Base-by-base conservation (phyloP, 2,329 filamentous ascomycete genomes). In the Phoma sp. region DNA sequence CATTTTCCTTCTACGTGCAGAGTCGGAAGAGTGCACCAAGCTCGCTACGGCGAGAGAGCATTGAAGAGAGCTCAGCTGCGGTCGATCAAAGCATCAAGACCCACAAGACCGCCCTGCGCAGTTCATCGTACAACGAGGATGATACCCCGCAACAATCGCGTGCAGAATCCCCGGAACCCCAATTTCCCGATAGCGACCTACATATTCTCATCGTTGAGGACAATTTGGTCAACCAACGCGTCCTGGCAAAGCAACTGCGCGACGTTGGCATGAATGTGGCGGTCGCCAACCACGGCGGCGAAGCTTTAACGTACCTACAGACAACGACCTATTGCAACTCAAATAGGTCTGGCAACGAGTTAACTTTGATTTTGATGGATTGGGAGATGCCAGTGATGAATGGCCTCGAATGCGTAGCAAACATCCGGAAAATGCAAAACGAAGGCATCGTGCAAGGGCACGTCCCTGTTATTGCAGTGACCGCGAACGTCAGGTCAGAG, bases 161-260 rank as follows among this genome's bases (percentile, higher is more conserved):
- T 5, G 32, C 40, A n/a, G 20, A 33, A 1, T 43, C 23, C 3
- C 38, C 20, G 5, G n/a, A 40, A 50, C 47, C 4, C n/a, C n/a
- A n/a, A n/a, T 38, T 62, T 6, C 28, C 56, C 7, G 36, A 51
- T 15, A 46, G 36, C 2, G 48, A 61, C 0, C 47, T 71, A 1
- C 54, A 71, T 34, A 54, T 74, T 7, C 57, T 74, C 4, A 61
- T 74, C 7, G 72, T 74, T 1, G 71, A 72, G 55, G 76, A 78
- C 42, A 77, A 78, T 34, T 59, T 76, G 5, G 67, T 77, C 29
- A 78, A 78, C 18, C 76, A 78, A 47, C 68, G 70, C 23, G 74
- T 78, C 14, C 60, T 78, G 12, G 63, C 70, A 3, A 77, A 74
- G 54, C 76, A 77, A 40, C 65, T 78, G 4, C 61, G 65, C 6